phyloP scores from a whole-genome alignment of 2,329 filamentous ascomycete genomes.

The Penicillium palitans region DNA sequence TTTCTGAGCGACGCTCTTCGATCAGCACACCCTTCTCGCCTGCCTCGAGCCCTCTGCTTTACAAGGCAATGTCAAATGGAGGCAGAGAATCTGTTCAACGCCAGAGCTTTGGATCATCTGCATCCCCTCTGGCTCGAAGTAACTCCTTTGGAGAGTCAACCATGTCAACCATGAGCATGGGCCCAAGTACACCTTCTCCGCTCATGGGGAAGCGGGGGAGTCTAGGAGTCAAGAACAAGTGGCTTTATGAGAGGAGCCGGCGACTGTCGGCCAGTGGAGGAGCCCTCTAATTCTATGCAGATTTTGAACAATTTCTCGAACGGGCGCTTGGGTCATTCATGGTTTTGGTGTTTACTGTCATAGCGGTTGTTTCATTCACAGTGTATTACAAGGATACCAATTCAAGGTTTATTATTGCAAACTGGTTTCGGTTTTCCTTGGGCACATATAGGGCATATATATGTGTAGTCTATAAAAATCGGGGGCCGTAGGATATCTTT shows the following conservation, averaged over 20 bases:
- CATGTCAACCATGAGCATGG: constrained; percentile 37
- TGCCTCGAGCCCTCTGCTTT: constrained; percentile 60
- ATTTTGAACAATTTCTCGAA: constrained; percentile 12
- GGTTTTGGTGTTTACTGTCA: constrained; percentile 16
- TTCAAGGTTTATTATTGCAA: background rate
- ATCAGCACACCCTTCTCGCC: constrained; percentile 57
- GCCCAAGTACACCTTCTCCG: constrained; percentile 68
- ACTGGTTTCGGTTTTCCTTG: background rate
- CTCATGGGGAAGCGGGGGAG: constrained; percentile 65
- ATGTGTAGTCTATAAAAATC: background rate
- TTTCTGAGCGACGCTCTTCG: constrained; percentile 35
- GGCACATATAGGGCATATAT: too few relatives aligned
- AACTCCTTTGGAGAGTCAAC: constrained; percentile 46
- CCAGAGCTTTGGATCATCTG: constrained; percentile 51
- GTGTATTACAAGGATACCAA: constrained; percentile 14
- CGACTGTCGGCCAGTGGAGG: constrained; percentile 42
- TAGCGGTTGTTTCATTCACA: constrained; percentile 18
- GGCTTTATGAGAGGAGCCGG: constrained; percentile 81
- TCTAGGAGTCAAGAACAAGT: constrained; percentile 84
- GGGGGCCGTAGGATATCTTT: background rate
- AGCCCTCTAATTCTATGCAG: constrained; percentile 28
- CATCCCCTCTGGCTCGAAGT: constrained; percentile 45
- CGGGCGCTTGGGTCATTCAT: constrained; percentile 19
- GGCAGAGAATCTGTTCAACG: constrained; percentile 49
- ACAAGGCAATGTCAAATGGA: constrained; percentile 60